phyloP scores from a whole-genome alignment of 345 rosid species.

The Eucalyptus cladocalyx region DNA sequence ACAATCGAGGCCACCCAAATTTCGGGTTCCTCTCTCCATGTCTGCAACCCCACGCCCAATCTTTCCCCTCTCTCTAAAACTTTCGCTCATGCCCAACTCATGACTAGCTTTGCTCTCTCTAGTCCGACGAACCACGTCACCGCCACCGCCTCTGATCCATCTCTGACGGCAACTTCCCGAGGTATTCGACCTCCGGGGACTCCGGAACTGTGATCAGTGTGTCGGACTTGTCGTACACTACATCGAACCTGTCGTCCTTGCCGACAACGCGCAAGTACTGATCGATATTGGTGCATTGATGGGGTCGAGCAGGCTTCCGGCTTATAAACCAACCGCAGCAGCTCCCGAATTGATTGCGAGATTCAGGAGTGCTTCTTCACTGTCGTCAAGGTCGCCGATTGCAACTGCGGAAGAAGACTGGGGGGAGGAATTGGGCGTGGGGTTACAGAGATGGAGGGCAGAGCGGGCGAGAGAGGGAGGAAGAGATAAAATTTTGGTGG shows the following conservation, averaged over 20 bases:
- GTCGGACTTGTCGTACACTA: not conserved
- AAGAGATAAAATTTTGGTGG: not conserved
- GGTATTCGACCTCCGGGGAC: conserved; percentile 49
- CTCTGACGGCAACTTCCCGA: conserved; percentile 35
- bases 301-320: not conserved
- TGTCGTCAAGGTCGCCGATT: too few relatives aligned
- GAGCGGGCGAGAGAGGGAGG: too few relatives aligned
- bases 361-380: too few relatives aligned
- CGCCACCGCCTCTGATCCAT: conserved; percentile 2
- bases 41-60: not conserved
- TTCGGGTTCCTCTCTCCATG: too few relatives aligned
- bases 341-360: too few relatives aligned
- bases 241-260: conserved; percentile 7
- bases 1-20: too few relatives aligned
- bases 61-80: too few relatives aligned
- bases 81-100: too few relatives aligned
- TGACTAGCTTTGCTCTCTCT: not conserved
- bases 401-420: too few relatives aligned
- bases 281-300: not conserved
- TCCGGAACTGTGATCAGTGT: conserved; percentile 27
- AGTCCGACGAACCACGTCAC: not conserved
- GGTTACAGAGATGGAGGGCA: too few relatives aligned
- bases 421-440: too few relatives aligned
- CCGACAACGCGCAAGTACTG: too few relatives aligned
- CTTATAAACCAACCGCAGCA: not conserved